Evolutionary conservation across 805 yeast genomes (phyloP).

Genomic region (Peterozyma toletana): DNA sequence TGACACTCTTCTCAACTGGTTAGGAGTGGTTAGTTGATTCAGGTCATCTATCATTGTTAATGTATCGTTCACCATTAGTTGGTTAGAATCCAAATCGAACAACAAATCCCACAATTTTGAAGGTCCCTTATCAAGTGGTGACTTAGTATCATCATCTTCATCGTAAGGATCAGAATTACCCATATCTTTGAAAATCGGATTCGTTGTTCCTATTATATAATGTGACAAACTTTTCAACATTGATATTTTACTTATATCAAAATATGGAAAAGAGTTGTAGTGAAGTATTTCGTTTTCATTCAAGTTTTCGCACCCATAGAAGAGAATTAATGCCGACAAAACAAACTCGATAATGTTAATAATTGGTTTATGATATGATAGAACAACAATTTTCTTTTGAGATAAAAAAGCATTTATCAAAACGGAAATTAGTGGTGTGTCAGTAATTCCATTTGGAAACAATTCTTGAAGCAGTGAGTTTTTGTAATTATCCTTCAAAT

Average conservation of each 20-base stretch:
- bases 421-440: constrained; percentile 36
- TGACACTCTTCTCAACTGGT: too few relatives aligned
- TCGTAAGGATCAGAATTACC: constrained; percentile 11
- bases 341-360: constrained; percentile 40
- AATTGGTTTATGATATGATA: constrained; percentile 34
- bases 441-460: constrained; percentile 8
- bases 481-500: not conserved
- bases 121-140: too few relatives aligned
- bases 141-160: not conserved
- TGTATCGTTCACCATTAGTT: constrained; percentile 23
- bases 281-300: constrained; percentile 7
- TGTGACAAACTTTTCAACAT: constrained; percentile 31
- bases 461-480: not conserved
- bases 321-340: constrained; percentile 29
- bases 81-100: constrained; percentile 50
- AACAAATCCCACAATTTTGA: constrained; percentile 51
- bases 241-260: constrained; percentile 55
- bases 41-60: not conserved
- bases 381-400: constrained; percentile 33
- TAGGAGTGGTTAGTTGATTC: too few relatives aligned
- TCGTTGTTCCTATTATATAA: constrained; percentile 61
- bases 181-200: constrained; percentile 52
- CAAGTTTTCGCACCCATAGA: not conserved
- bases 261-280: constrained; percentile 38
- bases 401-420: constrained; percentile 41